A percentile compares a stretch with the other conserved stretches of the same genome.
Evolutionary conservation across 805 yeast genomes (phyloP).

Genomic region (Monosporozyma yasuniensis): DNA sequence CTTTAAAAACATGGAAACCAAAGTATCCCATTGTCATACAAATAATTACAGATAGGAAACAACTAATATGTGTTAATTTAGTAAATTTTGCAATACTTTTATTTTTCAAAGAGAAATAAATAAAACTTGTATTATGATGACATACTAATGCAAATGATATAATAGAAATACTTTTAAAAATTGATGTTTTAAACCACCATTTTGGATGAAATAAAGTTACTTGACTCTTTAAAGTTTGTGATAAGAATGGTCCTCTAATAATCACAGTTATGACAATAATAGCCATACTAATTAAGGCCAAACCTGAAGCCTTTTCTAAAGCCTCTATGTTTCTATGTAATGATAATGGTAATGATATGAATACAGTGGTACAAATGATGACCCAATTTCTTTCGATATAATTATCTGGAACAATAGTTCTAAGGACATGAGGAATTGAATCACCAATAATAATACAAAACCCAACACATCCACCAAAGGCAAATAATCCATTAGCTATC

Average conservation of each 20-base stretch:
- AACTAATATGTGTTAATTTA: constrained; percentile 72
- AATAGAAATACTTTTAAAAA: constrained; percentile 84
- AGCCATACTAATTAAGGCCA: constrained; percentile 79
- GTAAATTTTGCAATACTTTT: constrained; percentile 73
- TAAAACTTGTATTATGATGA: constrained; percentile 88
- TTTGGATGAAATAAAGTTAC: constrained; percentile 2
- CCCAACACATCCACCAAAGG: constrained; percentile 91
- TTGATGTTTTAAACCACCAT: constrained; percentile 3
- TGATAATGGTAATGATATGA: constrained; percentile 76
- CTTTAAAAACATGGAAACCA: constrained; percentile 70
- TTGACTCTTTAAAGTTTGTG: constrained; percentile 38
- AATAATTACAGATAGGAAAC: constrained; percentile 69
- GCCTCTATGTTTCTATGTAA: constrained; percentile 72
- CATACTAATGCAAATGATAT: constrained; percentile 93
- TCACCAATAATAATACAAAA: constrained; percentile 93
- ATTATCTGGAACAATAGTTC: constrained; percentile 42
- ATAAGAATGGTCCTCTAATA: constrained; percentile 59
- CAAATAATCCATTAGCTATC: constrained; percentile 76
- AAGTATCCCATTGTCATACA: constrained; percentile 71
- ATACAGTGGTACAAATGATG: constrained; percentile 57
- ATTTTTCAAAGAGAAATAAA: constrained; percentile 69
- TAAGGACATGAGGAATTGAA: constrained; percentile 82
- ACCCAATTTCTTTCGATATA: constrained; percentile 46
- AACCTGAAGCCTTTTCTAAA: constrained; percentile 76
- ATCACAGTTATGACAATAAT: constrained; percentile 68